These are phyloP conservation scores for Daedaleopsis nitida DNA, from an alignment of 768 basidiomycete genomes.

Conservation along the genomic window DNA sequence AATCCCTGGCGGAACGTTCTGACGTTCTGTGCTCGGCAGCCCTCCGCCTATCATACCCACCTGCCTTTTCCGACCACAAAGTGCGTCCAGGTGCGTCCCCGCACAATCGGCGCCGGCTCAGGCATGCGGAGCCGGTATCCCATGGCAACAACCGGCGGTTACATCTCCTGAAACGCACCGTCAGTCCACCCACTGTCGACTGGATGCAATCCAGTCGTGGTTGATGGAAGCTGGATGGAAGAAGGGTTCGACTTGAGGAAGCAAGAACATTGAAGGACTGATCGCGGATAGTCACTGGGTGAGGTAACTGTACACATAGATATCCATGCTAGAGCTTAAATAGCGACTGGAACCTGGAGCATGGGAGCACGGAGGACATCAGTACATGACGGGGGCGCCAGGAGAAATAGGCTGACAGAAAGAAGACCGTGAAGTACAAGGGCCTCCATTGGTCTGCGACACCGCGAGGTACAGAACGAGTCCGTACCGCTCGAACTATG, in stretches of 20 bases:
- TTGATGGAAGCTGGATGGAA: too few species aligned
- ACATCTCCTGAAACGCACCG: too few species aligned
- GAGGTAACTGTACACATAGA: too few species aligned
- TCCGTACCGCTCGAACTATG: too few species aligned
- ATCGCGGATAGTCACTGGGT: too few species aligned
- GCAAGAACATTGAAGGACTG: too few species aligned
- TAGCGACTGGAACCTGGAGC: background rate
- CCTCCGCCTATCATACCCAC: constrained; percentile 2
- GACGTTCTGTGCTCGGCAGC: constrained; percentile 13
- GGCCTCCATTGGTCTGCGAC: too few species aligned
- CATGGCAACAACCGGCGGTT: constrained; percentile 15
- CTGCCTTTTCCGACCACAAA: constrained; percentile 5
- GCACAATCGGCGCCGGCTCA: background rate
- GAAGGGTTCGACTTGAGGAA: too few species aligned
- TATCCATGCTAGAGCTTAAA: too few species aligned
- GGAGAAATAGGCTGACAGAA: background rate
- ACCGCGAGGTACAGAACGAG: too few species aligned
- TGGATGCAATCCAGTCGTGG: background rate
- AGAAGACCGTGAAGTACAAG: too few species aligned
- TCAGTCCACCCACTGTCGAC: too few species aligned
- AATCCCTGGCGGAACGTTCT: constrained; percentile 2
- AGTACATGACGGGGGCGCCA: background rate
- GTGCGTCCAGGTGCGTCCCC: background rate
- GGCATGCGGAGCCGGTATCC: background rate
- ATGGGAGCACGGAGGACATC: background rate